Evolutionary conservation across 2,329 filamentous ascomycete species (phyloP).

Genomic region (Dothideomycetes sp.): DNA sequence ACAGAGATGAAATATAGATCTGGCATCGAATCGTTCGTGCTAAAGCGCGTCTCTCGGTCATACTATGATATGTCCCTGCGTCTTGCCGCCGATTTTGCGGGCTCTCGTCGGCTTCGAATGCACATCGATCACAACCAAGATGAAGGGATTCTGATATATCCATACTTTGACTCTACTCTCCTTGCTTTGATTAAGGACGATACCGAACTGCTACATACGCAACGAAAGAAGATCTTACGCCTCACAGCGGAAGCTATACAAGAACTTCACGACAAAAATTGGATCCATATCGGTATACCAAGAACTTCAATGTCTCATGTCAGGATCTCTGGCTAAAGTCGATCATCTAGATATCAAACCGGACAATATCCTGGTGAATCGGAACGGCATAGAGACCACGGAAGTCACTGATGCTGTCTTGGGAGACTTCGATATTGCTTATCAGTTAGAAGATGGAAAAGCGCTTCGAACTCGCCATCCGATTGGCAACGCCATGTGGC

Average conservation of each 20-base stretch:
- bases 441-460: constrained; percentile 24
- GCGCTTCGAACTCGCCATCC: constrained; percentile 21
- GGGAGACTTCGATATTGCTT: constrained; percentile 31
- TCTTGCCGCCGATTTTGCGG: constrained; percentile 26
- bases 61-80: constrained; percentile 27
- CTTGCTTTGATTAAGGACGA: constrained; percentile 28
- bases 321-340: constrained; percentile 18
- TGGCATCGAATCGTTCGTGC: constrained; percentile 24
- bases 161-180: constrained; percentile 28
- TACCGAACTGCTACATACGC: constrained; percentile 21
- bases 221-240: constrained; percentile 29
- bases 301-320: constrained; percentile 14
- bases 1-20: constrained; percentile 20
- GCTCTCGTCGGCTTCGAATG: constrained; percentile 28
- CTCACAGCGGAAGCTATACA: constrained; percentile 27
- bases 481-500: constrained; percentile 33
- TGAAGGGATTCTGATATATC: constrained; percentile 28
- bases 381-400: constrained; percentile 25
- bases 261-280: constrained; percentile 30
- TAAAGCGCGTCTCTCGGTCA: constrained; percentile 26
- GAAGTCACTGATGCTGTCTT: constrained; percentile 27
- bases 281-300: constrained; percentile 28
- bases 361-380: constrained; percentile 31
- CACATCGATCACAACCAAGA: constrained; percentile 29
- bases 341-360: constrained; percentile 31